Evolutionary conservation across 495 filamentous ascomycete species (phyloP).

Genomic region (Penicillium pancosmium): DNA sequence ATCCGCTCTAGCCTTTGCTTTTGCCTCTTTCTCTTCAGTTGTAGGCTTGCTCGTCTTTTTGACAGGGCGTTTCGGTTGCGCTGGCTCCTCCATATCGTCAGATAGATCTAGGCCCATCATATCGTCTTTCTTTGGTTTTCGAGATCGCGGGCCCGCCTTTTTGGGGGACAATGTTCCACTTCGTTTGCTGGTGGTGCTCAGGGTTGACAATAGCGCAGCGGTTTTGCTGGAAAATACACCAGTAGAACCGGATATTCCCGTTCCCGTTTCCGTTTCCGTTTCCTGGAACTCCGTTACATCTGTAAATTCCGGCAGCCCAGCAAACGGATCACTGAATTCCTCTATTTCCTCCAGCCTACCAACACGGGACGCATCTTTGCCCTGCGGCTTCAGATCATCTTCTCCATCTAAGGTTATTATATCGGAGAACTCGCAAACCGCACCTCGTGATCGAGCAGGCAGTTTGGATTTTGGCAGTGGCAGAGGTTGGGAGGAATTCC

Average conservation of each 20-base stretch:
- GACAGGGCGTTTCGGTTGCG: conserved; percentile 21
- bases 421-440: conserved; percentile 12
- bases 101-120: conserved; percentile 9
- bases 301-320: conserved; percentile 29
- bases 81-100: conserved; percentile 31
- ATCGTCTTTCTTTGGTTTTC: conserved; percentile 7
- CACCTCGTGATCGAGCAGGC: conserved; percentile 3
- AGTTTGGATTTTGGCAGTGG: conserved; percentile 11
- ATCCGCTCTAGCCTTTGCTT: conserved; percentile 53
- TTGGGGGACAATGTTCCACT: conserved; percentile 1
- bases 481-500: conserved; percentile 51
- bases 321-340: conserved; percentile 43
- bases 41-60: conserved; percentile 40
- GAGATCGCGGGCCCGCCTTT: conserved; percentile 12
- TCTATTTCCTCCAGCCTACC: conserved; percentile 35
- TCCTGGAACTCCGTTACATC: conserved; percentile 26
- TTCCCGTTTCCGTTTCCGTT: conserved; percentile 8
- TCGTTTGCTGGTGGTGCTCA: conserved; percentile 19
- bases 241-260: conserved; percentile 11
- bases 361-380: neutral
- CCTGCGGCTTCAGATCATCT: conserved; percentile 21
- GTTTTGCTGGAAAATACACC: conserved; percentile 41
- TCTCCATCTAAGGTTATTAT: conserved; percentile 44
- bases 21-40: conserved; percentile 54
- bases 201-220: conserved; percentile 39